Evolutionary conservation across 1,284 basidiomycete genomes (phyloP).

Genomic region (Sparassis latifolia): DNA sequence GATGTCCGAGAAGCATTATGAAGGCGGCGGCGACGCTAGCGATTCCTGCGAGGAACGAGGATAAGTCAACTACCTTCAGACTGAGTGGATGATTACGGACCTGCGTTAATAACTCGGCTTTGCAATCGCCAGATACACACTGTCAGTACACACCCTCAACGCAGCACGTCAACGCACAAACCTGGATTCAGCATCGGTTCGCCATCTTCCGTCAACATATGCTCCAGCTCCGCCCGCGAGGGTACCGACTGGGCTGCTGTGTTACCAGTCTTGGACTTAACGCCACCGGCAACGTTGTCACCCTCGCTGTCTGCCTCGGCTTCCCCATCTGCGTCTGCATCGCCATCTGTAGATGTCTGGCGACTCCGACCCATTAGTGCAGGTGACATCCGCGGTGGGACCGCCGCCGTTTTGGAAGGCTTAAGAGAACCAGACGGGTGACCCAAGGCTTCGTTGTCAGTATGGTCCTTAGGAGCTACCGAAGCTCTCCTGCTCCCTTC

Average conservation of each 20-base stretch:
- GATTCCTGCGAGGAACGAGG: conserved; percentile 39
- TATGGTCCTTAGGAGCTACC: conserved; percentile 8
- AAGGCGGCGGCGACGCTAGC: conserved; percentile 52
- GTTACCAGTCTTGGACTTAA: conserved; percentile 1
- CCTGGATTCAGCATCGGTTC: conserved; percentile 64
- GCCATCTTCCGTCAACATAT: conserved; percentile 53
- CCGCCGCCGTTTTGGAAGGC: background rate
- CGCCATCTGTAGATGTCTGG: conserved; percentile 1
- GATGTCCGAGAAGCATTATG: conserved; percentile 22
- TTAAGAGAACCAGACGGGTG: background rate
- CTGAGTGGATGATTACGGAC: conserved; percentile 24
- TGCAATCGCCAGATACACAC: background rate
- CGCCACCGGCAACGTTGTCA: background rate
- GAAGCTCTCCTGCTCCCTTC: conserved; percentile 7
- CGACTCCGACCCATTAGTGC: background rate
- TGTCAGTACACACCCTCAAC: too few relatives aligned
- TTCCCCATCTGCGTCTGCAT: conserved; percentile 10
- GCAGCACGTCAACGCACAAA: conserved; percentile 21
- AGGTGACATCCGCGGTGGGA: background rate
- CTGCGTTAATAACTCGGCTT: conserved; percentile 60
- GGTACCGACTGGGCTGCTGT: conserved; percentile 13
- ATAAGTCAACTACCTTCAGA: background rate
- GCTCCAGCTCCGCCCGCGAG: conserved; percentile 33
- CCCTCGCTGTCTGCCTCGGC: conserved; percentile 6
- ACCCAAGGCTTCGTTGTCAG: conserved; percentile 3